A percentile compares a stretch with the other conserved stretches of the same genome.
Conservation (phyloP, 352 stramenopile genomes). For the Blastocystis sp. region DNA sequence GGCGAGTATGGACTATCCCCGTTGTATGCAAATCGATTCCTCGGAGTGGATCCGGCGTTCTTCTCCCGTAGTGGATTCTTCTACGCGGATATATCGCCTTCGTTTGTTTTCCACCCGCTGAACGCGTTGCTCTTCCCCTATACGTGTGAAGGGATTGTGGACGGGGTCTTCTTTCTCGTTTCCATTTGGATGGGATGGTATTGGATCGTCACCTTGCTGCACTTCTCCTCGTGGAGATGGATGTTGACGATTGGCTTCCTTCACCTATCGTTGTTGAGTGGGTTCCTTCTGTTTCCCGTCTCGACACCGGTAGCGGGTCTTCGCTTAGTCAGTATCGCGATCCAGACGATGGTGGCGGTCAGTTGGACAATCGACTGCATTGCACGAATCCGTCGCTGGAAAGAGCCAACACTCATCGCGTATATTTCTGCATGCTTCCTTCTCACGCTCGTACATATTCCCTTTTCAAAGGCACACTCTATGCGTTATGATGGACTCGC, state of each 20-base stretch:
- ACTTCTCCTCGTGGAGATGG: too few species aligned
- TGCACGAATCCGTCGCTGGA: neutral
- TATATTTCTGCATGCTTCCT: neutral
- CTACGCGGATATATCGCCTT: too few species aligned
- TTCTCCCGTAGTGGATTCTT: too few species aligned
- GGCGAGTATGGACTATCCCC: neutral
- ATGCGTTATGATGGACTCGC: neutral
- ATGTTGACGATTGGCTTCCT: too few species aligned
- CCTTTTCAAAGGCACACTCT: neutral
- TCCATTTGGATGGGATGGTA: too few species aligned
- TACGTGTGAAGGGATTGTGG: too few species aligned
- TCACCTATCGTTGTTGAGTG: too few species aligned
- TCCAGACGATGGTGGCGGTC: neutral
- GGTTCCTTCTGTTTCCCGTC: too few species aligned
- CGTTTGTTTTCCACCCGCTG: too few species aligned
- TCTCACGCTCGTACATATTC: neutral
- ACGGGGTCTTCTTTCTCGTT: too few species aligned
- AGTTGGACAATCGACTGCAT: neutral
- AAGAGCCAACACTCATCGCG: neutral
- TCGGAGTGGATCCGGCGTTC: neutral
- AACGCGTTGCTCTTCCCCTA: too few species aligned
- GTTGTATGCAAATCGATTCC: neutral
- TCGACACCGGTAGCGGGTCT: neutral
- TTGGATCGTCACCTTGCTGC: too few species aligned
- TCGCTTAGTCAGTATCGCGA: neutral